Evolutionary conservation across 2,329 filamentous ascomycete genomes (phyloP), one percentile per base, ranked within the genome.

Genomic region (Penicillium sclerotiorum): DNA sequence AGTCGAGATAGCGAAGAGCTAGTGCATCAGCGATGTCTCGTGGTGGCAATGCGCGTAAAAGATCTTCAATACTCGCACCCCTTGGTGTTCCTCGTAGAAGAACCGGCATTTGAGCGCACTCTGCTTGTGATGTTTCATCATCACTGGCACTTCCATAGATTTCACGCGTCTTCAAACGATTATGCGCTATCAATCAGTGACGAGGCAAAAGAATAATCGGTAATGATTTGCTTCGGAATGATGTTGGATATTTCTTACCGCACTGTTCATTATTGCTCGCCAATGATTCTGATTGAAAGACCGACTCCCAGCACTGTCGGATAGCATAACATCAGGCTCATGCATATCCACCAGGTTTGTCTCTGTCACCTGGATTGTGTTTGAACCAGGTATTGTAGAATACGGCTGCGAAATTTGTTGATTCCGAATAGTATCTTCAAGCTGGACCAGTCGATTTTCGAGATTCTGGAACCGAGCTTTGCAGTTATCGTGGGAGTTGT

Each of bases 1-100:
- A 65, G 33, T 65, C 62, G 27, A 69, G 47, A 45, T 62, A 64
- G 4, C 41, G 44, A 15, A 60, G 59, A 7, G 68, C 48, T 2
- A 66, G 43, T 8, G 53, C 49, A 40, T 69, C 62, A 12, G 59
- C 59, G 3, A 49, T 36, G 3, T 47, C 15, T 44, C 59, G 58
- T 13, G 53, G 36, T 2, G 66, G 66, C 8, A 68, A 32, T 18
- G 54, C 57, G 13, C 50, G 55, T 12, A 68, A 51, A 5, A 66
- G 50, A n/a, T 66, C 60, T 17, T 18, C 8, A 6, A 41, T 30
- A 11, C 13, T n/a, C 18, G n/a, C 21, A 0, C n/a, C 5, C 8
- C 36, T 21, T 21, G 23, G 23, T 17, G 23, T 53, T 46, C 15
- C 56, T 49, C 9, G 48, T 51, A 32, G 47, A n/a, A n/a, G 50